phyloP scores from a whole-genome alignment of 140 eudicot species.

The Anethum foeniculum region DNA sequence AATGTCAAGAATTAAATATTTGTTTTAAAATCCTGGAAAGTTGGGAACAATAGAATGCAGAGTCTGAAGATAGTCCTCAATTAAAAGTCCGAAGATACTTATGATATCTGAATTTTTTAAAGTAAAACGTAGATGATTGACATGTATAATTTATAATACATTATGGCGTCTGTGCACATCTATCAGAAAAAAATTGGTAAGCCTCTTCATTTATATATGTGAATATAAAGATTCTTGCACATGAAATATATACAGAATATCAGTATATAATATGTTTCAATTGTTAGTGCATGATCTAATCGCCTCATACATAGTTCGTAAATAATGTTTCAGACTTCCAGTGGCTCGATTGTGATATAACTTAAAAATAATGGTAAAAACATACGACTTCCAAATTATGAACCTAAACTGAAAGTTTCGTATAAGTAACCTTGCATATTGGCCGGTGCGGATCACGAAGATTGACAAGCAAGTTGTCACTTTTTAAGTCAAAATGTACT shows the following conservation, averaged over 20 bases:
- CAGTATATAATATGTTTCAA: not conserved
- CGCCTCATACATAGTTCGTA: not conserved
- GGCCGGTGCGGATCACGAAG: constrained; percentile 71
- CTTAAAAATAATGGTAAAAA: not conserved
- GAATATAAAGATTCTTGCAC: not conserved
- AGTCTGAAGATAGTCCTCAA: not conserved
- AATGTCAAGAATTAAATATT: not conserved
- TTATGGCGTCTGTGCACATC: not conserved
- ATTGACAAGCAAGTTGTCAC: constrained; percentile 69
- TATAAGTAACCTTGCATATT: constrained; percentile 51
- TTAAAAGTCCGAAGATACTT: not conserved
- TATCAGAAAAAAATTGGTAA: not conserved
- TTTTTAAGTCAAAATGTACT: constrained; percentile 69
- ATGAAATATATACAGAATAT: not conserved
- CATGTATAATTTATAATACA: not conserved
- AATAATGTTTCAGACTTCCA: not conserved
- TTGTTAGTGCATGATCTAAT: not conserved
- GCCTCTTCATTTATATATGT: not conserved
- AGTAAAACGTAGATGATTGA: not conserved
- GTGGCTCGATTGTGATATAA: not conserved
- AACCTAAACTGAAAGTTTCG: not conserved
- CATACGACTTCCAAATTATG: not conserved
- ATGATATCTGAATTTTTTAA: not conserved
- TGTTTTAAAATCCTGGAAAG: not conserved
- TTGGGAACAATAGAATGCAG: not conserved